Evolutionary conservation across 2,329 filamentous ascomycete genomes (phyloP).

Genomic region (Cytospora piceae): DNA sequence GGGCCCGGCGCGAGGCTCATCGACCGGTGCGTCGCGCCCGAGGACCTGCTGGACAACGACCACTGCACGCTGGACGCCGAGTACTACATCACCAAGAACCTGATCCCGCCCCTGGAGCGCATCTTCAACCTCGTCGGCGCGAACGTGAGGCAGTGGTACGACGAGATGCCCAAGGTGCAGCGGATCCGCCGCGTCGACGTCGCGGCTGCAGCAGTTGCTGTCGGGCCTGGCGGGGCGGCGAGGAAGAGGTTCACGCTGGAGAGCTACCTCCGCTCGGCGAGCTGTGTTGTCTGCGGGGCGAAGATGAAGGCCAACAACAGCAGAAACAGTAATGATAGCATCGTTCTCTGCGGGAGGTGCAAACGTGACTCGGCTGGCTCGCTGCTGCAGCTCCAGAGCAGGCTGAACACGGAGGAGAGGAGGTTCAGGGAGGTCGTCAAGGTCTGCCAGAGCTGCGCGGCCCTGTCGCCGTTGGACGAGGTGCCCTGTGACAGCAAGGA

Average conservation of each 20-base stretch:
- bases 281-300: slow-evolving; percentile 75
- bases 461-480: slow-evolving; percentile 71
- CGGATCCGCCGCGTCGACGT: slow-evolving; percentile 67
- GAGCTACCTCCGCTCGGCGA: slow-evolving; percentile 82
- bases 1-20: slow-evolving; percentile 83
- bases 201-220: slow-evolving; percentile 34
- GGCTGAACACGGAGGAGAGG: slow-evolving; percentile 66
- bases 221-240: slow-evolving; percentile 34
- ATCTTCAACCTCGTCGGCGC: slow-evolving; percentile 97
- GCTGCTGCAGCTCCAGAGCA: slow-evolving; percentile 64
- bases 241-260: slow-evolving; percentile 77
- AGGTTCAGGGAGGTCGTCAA: slow-evolving; percentile 66
- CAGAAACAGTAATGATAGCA: slow-evolving; percentile 35
- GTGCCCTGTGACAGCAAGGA: slow-evolving; percentile 89
- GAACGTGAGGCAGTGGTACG: slow-evolving; percentile 88
- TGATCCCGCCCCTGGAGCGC: slow-evolving; percentile 91
- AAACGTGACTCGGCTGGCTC: slow-evolving; percentile 58
- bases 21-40: slow-evolving; percentile 88
- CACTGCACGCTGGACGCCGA: slow-evolving; percentile 85
- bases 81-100: slow-evolving; percentile 95
- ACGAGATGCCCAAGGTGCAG: slow-evolving; percentile 93
- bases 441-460: slow-evolving; percentile 81
- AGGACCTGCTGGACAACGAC: slow-evolving; percentile 76
- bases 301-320: slow-evolving; percentile 47
- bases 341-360: slow-evolving; percentile 64